phyloP scores from a whole-genome alignment of 495 filamentous ascomycete genomes.

The Jackrogersella minutella region DNA sequence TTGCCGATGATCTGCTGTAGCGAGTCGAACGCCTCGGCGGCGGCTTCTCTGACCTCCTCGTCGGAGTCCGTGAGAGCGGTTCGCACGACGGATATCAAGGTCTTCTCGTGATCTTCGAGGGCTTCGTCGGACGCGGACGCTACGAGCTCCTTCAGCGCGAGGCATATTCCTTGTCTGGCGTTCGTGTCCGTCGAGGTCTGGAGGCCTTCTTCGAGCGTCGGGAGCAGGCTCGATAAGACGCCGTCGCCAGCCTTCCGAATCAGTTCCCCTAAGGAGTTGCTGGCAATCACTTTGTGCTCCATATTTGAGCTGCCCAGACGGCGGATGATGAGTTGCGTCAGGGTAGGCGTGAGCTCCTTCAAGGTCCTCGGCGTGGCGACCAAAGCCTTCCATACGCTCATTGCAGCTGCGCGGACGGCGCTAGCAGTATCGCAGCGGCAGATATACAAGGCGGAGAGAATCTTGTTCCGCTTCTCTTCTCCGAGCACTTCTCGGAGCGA shows the following conservation, averaged over 20 bases:
- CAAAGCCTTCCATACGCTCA: slow-evolving; percentile 95
- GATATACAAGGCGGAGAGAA: slow-evolving; percentile 93
- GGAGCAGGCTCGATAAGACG: slow-evolving; percentile 85
- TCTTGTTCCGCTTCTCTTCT: slow-evolving; percentile 93
- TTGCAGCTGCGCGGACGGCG: slow-evolving; percentile 86
- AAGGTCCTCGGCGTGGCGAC: slow-evolving; percentile 92
- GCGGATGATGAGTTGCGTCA: slow-evolving; percentile 92
- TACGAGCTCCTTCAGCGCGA: slow-evolving; percentile 92
- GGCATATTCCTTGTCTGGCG: slow-evolving; percentile 96
- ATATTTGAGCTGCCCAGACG: slow-evolving; percentile 94
- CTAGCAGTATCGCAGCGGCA: slow-evolving; percentile 97
- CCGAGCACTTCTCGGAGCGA: slow-evolving; percentile 93
- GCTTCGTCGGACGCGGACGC: slow-evolving; percentile 88
- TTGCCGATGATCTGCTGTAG: slow-evolving; percentile 94
- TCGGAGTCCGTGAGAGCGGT: slow-evolving; percentile 91
- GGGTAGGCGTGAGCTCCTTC: slow-evolving; percentile 92
- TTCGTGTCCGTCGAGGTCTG: slow-evolving; percentile 89
- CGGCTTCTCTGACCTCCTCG: slow-evolving; percentile 90
- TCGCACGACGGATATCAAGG: slow-evolving; percentile 90
- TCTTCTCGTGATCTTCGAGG: slow-evolving; percentile 93
- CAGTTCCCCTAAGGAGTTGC: slow-evolving; percentile 93
- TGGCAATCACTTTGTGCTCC: slow-evolving; percentile 98
- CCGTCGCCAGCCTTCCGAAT: slow-evolving; percentile 96
- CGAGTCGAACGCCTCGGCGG: slow-evolving; percentile 95
- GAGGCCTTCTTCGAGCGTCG: slow-evolving; percentile 91